These are phyloP conservation scores for Cyphellophora attinorum DNA, from an alignment of 2,329 filamentous ascomycete genomes.

Conservation along the genomic window DNA sequence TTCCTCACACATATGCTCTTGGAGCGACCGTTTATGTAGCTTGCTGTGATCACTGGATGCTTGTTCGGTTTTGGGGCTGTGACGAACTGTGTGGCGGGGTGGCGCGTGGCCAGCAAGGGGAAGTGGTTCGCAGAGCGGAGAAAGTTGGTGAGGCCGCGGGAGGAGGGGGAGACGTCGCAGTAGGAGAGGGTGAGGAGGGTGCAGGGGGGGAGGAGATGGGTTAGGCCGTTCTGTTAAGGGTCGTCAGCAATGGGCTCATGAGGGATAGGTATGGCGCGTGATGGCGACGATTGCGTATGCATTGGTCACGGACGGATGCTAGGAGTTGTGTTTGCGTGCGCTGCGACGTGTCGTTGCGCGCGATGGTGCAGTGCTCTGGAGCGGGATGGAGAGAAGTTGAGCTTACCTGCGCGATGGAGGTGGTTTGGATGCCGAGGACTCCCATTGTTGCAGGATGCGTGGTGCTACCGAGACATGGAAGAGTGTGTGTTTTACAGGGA, in stretches of 20 bases:
- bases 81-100: conserved; percentile 84
- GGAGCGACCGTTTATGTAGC: conserved; percentile 83
- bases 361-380: too few relatives aligned
- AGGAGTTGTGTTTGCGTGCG: too few relatives aligned
- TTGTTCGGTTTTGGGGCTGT: conserved; percentile 82
- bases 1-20: conserved; percentile 87
- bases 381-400: neutral
- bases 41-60: conserved; percentile 79
- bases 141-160: conserved; percentile 79
- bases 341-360: too few relatives aligned
- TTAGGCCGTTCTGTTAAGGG: conserved; percentile 72
- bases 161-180: conserved; percentile 92
- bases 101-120: conserved; percentile 64
- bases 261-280: neutral
- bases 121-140: conserved; percentile 48
- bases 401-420: neutral
- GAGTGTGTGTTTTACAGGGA: too few relatives aligned
- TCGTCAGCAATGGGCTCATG: neutral
- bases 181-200: conserved; percentile 93
- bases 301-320: too few relatives aligned
- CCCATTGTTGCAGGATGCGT: neutral
- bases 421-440: neutral
- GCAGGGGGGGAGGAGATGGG: conserved; percentile 95
- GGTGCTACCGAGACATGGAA: neutral
- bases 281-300: too few relatives aligned